phyloP scores from a whole-genome alignment of 305 asterid species.

The Fraxinus nigra region DNA sequence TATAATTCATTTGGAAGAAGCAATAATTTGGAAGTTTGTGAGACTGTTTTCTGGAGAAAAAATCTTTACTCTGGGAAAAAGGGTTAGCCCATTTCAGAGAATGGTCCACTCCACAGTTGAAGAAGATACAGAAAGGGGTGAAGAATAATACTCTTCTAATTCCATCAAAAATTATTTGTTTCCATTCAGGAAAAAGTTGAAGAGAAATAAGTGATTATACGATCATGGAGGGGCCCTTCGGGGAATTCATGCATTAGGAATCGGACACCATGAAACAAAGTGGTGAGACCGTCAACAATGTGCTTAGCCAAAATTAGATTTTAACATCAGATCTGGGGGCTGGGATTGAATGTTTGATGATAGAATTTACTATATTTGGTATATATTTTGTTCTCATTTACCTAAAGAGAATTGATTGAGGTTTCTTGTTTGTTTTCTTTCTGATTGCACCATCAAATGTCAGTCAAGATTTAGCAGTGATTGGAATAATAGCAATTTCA shows the following conservation, averaged over 20 bases:
- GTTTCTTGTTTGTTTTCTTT: background rate
- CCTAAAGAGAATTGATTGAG: slow-evolving; percentile 3
- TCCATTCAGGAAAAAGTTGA: slow-evolving; percentile 20
- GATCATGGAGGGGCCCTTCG: slow-evolving; percentile 28
- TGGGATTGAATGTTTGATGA: background rate
- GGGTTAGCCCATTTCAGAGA: slow-evolving; percentile 3
- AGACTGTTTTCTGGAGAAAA: background rate
- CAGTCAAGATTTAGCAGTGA: background rate
- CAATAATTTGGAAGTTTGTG: slow-evolving; percentile 3
- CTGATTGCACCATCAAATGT: background rate
- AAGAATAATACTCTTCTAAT: slow-evolving; percentile 18
- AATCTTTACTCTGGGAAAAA: background rate
- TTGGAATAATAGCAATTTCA: background rate
- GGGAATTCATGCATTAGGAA: slow-evolving; percentile 21
- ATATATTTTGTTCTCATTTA: background rate
- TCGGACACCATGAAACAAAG: slow-evolving; percentile 19
- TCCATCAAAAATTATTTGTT: slow-evolving; percentile 34
- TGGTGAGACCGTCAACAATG: slow-evolving; percentile 7
- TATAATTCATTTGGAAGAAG: background rate
- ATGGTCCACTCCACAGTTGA: slow-evolving; percentile 22
- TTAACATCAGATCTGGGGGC: background rate
- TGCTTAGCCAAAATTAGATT: slow-evolving; percentile 20
- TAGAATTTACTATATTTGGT: slow-evolving; percentile 15
- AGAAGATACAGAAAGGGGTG: slow-evolving; percentile 15
- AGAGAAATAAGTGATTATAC: slow-evolving; percentile 7